Percentiles rank a stretch among this genome's conserved stretches.
Evolutionary conservation across 1,284 basidiomycete species (phyloP).

Genomic region (Cutaneotrichosporon sp.): DNA sequence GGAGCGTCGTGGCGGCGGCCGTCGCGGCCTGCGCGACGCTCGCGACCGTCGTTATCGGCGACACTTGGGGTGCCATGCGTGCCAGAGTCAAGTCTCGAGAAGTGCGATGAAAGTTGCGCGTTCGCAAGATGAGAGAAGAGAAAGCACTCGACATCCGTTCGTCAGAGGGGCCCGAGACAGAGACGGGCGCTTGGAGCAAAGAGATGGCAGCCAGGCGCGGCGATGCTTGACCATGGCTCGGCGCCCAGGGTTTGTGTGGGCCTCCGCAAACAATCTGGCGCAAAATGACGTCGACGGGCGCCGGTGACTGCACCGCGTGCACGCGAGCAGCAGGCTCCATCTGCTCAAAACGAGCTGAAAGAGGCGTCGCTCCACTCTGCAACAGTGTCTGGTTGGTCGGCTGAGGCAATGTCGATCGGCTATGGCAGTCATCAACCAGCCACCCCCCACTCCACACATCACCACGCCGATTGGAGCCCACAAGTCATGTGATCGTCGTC

Average conservation of each 20-base stretch:
- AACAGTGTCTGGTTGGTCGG: not conserved
- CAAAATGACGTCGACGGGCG: conserved; percentile 1
- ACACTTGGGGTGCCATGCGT: conserved; percentile 1
- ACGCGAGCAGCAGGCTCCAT: not conserved
- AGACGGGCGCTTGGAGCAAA: too few relatives aligned
- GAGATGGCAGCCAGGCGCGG: not conserved
- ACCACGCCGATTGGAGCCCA: too few relatives aligned
- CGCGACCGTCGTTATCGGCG: not conserved
- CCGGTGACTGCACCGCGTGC: not conserved
- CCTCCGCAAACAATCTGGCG: not conserved
- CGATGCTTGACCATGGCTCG: not conserved
- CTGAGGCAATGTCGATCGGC: too few relatives aligned
- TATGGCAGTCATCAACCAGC: too few relatives aligned
- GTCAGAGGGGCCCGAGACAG: too few relatives aligned
- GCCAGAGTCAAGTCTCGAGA: not conserved
- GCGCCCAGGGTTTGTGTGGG: not conserved
- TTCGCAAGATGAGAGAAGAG: not conserved
- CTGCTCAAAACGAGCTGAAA: too few relatives aligned
- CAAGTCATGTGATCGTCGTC: too few relatives aligned
- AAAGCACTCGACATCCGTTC: not conserved
- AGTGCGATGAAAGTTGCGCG: not conserved
- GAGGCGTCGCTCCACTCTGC: not conserved
- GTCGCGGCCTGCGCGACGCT: conserved; percentile 2
- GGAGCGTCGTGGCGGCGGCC: not conserved
- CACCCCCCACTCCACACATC: too few relatives aligned